Evolutionary conservation across 306 rosid genomes (phyloP), one percentile per base, ranked within the genome.

Genomic region (Cercis canadensis): DNA sequence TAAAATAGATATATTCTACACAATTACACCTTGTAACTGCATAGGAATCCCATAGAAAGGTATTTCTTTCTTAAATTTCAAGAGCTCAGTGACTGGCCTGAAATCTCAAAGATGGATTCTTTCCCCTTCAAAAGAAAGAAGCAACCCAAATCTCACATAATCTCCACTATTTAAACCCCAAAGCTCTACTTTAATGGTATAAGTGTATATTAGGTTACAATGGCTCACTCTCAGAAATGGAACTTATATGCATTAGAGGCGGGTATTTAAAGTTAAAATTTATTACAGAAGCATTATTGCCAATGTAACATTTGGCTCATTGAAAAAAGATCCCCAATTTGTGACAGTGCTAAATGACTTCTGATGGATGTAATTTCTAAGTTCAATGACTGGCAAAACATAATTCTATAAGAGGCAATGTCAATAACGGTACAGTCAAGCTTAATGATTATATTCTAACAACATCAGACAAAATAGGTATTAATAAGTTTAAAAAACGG

Each of bases 281-380:
- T 70, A 70, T 54, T 40, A 68, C 53, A 40, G 3, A 67, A 51
- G 18, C 67, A 18, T 36, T 6, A 36, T 37, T 54, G 14, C 40
- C 41, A 53, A 53, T n/a, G 31, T 9, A 29, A 41, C 19, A 7
- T 46, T 11, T 41, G 29, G 11, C 24, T 56, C 8, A 39, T 56
- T n/a, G 34, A 47, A 49, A 19, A 61, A 49, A 50, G 36, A 36
- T 58, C 44, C n/a, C n/a, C n/a, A n/a, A n/a, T n/a, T n/a, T n/a
- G n/a, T n/a, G n/a, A n/a, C n/a, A n/a, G n/a, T n/a, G n/a, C n/a
- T n/a, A n/a, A n/a, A n/a, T n/a, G n/a, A n/a, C n/a, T n/a, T n/a
- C n/a, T n/a, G n/a, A n/a, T n/a, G n/a, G n/a, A n/a, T n/a, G n/a
- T n/a, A n/a, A n/a, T n/a, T n/a, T n/a, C n/a, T n/a, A n/a, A n/a